Evolutionary conservation across 179 eudicot genomes (phyloP), one percentile per base, ranked within the genome.

Genomic region (Beta lomatogona): DNA sequence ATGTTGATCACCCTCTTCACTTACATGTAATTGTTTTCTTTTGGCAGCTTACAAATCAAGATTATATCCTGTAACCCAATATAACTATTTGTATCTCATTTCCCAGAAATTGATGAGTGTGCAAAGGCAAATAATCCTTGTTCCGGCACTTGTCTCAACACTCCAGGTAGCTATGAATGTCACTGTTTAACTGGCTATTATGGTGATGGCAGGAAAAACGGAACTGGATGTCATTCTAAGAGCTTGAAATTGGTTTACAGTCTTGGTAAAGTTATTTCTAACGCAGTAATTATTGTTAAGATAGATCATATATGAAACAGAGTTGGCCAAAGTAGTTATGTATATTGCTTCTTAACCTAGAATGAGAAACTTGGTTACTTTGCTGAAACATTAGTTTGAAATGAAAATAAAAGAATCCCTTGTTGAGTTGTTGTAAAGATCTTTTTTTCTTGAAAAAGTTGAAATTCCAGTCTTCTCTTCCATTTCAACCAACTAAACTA

Each of bases 31-130:
- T 28, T 28, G 41, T 36, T 22, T 22, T 28, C 31, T 28, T 28
- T 28, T 28, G 31, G 31, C 31, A 28, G 31, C 31, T 28, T 28
- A 28, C 31, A 28, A 28, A 28, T 28, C 31, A 28, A 28, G 1
- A 28, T 28, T 2, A 1, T 28, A 28, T 28, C 31, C 31, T 28
- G 4, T 10, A 22, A 10, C 77, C 74, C 31, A 58, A n/a, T 28
- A 12, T 59, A 48, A 67, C 65, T 9, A 18, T 16, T 1, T 64
- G 18, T 68, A 3, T 67, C 54, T 60, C 77, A 57, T 53, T 48
- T 65, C 22, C 22, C 81, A 89, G 92, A 90, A 79, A 82, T 90
- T 31, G 55, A 89, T 19, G 86, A 89, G 77, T 91, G 92, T 45
- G 75, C 36, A 14, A 52, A 73, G 64, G 50, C 31, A 25, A 69